Conservation (phyloP, 805 yeast species). For the Aciculoconidium aculeatum region DNA sequence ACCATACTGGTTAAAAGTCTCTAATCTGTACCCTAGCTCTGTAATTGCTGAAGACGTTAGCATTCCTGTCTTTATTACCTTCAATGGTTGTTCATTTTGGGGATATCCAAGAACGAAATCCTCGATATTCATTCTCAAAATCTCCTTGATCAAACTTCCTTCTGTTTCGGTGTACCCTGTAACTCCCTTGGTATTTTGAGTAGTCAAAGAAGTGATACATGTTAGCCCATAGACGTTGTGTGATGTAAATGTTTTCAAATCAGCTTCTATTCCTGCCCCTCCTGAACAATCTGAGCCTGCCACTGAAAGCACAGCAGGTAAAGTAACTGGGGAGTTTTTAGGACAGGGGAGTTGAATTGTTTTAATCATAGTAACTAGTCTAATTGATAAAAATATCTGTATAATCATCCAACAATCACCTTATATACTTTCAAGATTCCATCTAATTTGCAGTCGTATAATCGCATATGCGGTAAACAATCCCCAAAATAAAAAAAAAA, state of each 20-base stretch:
- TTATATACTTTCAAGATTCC: no score
- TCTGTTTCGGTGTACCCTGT: constrained; percentile 42
- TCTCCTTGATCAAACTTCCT: constrained; percentile 36
- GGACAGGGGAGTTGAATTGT: not conserved
- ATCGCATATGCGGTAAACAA: no score
- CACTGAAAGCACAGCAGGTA: constrained; percentile 26
- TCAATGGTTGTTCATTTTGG: constrained; percentile 31
- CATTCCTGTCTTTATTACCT: constrained; percentile 77
- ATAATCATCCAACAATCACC: no score
- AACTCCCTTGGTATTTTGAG: constrained; percentile 59
- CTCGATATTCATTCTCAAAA: constrained; percentile 48
- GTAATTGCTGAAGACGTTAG: constrained; percentile 50
- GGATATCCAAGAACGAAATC: constrained; percentile 45
- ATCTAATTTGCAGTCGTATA: no score
- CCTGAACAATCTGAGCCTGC: constrained; percentile 86
- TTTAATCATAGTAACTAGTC: not conserved
- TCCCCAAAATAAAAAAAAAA: no score
- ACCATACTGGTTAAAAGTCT: constrained; percentile 17
- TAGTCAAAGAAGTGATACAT: constrained; percentile 73
- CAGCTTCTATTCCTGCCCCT: constrained; percentile 92
- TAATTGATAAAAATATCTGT: no score
- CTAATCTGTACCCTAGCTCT: constrained; percentile 35
- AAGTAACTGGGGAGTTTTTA: no score
- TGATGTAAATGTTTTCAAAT: constrained; percentile 69
- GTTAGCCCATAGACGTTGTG: constrained; percentile 74